Evolutionary conservation across 495 filamentous ascomycete genomes (phyloP), one percentile per base, ranked within the genome.

Genomic region (Wilcoxina mikolae): DNA sequence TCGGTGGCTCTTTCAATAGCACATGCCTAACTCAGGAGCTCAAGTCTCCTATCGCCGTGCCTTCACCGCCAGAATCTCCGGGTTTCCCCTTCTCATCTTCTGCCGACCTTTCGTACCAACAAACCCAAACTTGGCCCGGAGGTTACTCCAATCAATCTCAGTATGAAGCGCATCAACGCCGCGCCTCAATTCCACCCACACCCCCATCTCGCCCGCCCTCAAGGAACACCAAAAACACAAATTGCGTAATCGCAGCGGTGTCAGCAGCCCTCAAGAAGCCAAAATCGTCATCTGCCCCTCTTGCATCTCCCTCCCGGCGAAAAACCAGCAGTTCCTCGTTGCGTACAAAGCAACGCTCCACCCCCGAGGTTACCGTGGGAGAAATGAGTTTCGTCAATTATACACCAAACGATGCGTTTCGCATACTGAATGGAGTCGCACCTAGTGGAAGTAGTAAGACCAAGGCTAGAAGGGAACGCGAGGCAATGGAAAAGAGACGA

Each of bases 371-470:
- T 58, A 60, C 17, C 53, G 55, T 3, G 9, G 71, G 71, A 25
- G 70, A 66, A 9, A 78, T 83, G 38, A 80, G 79, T 1, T 98
- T 98, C 62, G 85, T 94, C 53, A 96, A 96, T 67, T 94, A 82
- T 69, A 95, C 88, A n/a, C 78, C 87, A 0, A 64, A 74, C 12
- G 93, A 98, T 67, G 82, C 78, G 65, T 72, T 74, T 31, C 79
- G 81, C 65, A 85, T 98, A 20, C 75, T 98, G 65, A 86, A 78
- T 15, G 90, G 90, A 4, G 91, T 98, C 9, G 91, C 91, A 49
- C 91, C 91, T 12, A 84, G 79, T 48, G 91, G 91, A 31, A 85
- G 80, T 60, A 84, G 79, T 48, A 95, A 96, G 75, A 98, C 91
- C 25, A 95, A 95, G 65, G 87, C 87, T 44, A 70, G 89, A 39